Evolutionary conservation across 768 basidiomycete genomes (phyloP).

Genomic region (Lactarius deliciosus): DNA sequence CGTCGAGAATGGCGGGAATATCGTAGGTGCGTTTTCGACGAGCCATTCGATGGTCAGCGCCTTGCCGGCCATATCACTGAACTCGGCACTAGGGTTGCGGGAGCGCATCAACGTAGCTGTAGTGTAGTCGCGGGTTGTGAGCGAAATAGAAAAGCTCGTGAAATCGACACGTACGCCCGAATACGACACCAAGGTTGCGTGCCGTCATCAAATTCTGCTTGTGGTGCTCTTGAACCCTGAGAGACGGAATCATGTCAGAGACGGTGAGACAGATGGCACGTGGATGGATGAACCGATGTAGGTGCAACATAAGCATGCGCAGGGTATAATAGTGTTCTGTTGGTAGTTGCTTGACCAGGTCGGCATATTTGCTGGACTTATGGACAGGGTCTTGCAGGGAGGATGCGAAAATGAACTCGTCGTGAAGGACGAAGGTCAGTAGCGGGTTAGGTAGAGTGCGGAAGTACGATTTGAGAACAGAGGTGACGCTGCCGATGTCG

Average conservation of each 20-base stretch:
- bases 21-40: slow-evolving; percentile 75
- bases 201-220: slow-evolving; percentile 90
- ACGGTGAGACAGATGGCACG: slow-evolving; percentile 2
- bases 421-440: slow-evolving; percentile 87
- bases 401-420: slow-evolving; percentile 80
- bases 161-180: slow-evolving; percentile 77
- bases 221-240: slow-evolving; percentile 59
- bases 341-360: slow-evolving; percentile 76
- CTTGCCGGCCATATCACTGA: slow-evolving; percentile 97
- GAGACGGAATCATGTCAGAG: slow-evolving; percentile 13
- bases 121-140: slow-evolving; percentile 38
- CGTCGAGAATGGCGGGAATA: slow-evolving; percentile 39
- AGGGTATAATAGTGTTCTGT: slow-evolving; percentile 87
- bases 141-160: not conserved
- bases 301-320: slow-evolving; percentile 78
- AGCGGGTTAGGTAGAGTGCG: slow-evolving; percentile 88
- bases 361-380: slow-evolving; percentile 61
- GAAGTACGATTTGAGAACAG: slow-evolving; percentile 96
- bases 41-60: slow-evolving; percentile 93
- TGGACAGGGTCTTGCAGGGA: slow-evolving; percentile 60
- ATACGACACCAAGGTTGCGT: slow-evolving; percentile 94
- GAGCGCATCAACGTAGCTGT: slow-evolving; percentile 94
- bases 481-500: slow-evolving; percentile 95
- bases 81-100: slow-evolving; percentile 80
- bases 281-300: slow-evolving; percentile 61